Evolutionary conservation across 148 eudicot genomes (phyloP).

Genomic region (Fallopia convolvulus): DNA sequence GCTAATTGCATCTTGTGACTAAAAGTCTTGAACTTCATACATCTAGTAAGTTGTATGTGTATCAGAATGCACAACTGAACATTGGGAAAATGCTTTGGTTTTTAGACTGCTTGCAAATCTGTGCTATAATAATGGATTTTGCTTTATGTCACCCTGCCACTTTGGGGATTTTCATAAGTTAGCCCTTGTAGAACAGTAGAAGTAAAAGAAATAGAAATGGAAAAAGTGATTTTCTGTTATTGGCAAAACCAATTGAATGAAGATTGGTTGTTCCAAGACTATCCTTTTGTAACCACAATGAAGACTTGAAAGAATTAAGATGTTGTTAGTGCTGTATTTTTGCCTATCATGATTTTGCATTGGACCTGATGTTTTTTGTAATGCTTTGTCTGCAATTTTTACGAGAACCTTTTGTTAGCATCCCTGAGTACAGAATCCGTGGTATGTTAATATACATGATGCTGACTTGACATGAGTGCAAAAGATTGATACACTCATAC

Average conservation of each 20-base stretch:
- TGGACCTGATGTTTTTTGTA: background rate
- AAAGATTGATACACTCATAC: slow-evolving; percentile 3
- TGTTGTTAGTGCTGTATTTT: background rate
- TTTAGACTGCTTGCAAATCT: too few relatives aligned
- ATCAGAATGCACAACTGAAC: too few relatives aligned
- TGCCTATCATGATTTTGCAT: background rate
- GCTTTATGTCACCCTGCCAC: background rate
- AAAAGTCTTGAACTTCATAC: too few relatives aligned
- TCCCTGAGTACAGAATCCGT: slow-evolving; percentile 33
- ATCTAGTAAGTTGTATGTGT: too few relatives aligned
- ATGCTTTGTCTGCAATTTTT: background rate
- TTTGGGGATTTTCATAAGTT: background rate
- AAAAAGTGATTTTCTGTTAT: background rate
- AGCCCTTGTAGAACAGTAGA: background rate
- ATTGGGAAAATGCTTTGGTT: too few relatives aligned
- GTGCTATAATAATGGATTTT: too few relatives aligned
- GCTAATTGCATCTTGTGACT: too few relatives aligned
- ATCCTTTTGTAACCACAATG: slow-evolving; percentile 4
- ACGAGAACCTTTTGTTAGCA: slow-evolving; percentile 45
- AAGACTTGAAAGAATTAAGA: background rate
- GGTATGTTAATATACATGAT: slow-evolving; percentile 19
- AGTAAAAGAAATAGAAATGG: background rate
- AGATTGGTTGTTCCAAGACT: background rate
- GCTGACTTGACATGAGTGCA: background rate
- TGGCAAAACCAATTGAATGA: background rate